Conservation (phyloP, 2,329 filamentous ascomycete species). For the Fusarium brachygibbosum region DNA sequence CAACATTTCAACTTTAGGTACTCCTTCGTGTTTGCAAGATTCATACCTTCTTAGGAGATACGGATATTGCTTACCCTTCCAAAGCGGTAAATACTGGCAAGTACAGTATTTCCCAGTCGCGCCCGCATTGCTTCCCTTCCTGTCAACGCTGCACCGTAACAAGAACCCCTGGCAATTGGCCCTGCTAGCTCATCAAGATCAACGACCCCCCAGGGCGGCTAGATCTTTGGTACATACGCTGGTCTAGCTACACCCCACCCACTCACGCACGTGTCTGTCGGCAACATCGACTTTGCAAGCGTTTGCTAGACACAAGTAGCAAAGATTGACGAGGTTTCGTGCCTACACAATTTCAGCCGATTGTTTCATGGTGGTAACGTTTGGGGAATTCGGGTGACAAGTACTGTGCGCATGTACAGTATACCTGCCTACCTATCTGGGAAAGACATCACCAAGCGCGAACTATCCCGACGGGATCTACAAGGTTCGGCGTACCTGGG, state of each 20-base stretch:
- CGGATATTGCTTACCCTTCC: not conserved
- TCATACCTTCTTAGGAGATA: too few species aligned
- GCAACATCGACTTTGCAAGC: constrained; percentile 15
- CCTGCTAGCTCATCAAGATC: constrained; percentile 31
- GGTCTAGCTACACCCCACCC: constrained; percentile 8
- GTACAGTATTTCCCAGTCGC: not conserved
- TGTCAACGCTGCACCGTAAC: not conserved
- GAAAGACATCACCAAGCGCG: constrained; percentile 4
- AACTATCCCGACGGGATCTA: constrained; percentile 18
- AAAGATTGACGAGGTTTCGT: constrained; percentile 33
- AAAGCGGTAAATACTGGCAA: not conserved
- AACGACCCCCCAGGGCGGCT: constrained; percentile 31
- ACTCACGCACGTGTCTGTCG: constrained; percentile 31
- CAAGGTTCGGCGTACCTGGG: constrained; percentile 14
- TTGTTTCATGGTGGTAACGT: constrained; percentile 34
- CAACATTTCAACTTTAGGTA: not conserved
- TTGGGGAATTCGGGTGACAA: constrained; percentile 14
- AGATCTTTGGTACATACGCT: constrained; percentile 38
- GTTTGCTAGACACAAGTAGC: constrained; percentile 32
- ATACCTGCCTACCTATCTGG: constrained; percentile 6
- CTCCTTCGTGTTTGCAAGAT: not conserved
- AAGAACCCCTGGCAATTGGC: constrained; percentile 24
- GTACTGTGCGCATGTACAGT: constrained; percentile 10
- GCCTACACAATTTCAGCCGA: constrained; percentile 20
- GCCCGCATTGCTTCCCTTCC: not conserved